Evolutionary conservation across 176 grass and related monocot species (phyloP).

Genomic region (Phyllostachys edulis): DNA sequence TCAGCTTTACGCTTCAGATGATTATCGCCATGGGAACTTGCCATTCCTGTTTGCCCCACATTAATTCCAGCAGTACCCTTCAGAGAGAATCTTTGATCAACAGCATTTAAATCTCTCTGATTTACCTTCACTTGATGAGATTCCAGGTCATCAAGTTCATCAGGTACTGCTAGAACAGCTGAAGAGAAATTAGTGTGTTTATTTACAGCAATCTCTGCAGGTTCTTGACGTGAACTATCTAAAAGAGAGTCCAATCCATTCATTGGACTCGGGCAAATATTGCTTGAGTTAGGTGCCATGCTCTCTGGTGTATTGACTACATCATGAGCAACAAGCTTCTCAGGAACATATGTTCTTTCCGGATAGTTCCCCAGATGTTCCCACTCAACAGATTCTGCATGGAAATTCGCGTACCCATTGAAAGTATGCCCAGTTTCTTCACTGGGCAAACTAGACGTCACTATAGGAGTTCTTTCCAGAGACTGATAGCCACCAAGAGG

Average conservation of each 20-base stretch:
- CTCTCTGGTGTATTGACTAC: constrained; percentile 3
- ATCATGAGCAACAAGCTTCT: background rate
- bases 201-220: background rate
- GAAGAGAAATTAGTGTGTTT: background rate
- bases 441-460: background rate
- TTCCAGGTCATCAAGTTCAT: constrained; percentile 46
- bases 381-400: constrained; percentile 25
- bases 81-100: constrained; percentile 2
- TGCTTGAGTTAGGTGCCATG: constrained; percentile 14
- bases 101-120: constrained; percentile 3
- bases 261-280: background rate
- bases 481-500: constrained; percentile 15
- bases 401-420: background rate
- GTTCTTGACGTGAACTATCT: background rate
- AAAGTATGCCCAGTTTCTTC: constrained; percentile 24
- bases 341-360: background rate
- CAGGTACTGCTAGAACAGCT: background rate
- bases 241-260: background rate
- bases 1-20: constrained; percentile 41
- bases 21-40: constrained; percentile 1
- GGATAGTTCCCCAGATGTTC: background rate
- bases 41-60: constrained; percentile 24
- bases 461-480: background rate
- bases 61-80: constrained; percentile 27
- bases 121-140: constrained; percentile 37